These are phyloP conservation scores for Hypoxylon trugodes DNA, from an alignment of 495 filamentous ascomycete genomes.

Conservation along the genomic window DNA sequence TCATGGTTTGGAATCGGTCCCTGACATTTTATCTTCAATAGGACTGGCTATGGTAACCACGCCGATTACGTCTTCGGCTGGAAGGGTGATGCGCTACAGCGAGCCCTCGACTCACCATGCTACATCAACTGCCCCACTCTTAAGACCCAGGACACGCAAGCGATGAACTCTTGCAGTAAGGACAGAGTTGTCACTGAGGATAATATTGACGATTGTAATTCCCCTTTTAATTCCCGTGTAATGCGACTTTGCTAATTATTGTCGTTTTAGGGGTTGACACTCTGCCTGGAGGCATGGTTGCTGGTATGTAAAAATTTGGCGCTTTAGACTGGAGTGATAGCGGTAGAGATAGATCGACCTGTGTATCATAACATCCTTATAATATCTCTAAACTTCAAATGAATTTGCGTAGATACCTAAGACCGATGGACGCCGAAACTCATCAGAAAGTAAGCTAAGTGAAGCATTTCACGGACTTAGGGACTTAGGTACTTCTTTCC, in stretches of 20 bases:
- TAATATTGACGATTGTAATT: constrained; percentile 42
- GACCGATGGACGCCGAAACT: too few species aligned
- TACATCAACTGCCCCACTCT: constrained; percentile 46
- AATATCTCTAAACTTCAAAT: too few species aligned
- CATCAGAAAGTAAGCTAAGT: too few species aligned
- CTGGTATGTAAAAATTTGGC: constrained; percentile 7
- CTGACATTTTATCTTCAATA: constrained; percentile 5
- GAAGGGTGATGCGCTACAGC: constrained; percentile 43
- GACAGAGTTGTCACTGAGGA: constrained; percentile 34
- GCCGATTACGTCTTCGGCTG: constrained; percentile 48
- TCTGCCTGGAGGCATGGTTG: constrained; percentile 20
- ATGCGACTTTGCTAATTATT: not conserved
- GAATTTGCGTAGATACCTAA: too few species aligned
- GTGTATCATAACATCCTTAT: too few species aligned
- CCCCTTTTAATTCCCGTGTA: not conserved
- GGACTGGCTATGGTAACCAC: constrained; percentile 42
- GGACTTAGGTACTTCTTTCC: too few species aligned
- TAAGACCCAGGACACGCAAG: constrained; percentile 44
- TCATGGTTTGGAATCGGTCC: constrained; percentile 16
- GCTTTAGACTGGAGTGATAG: not conserved
- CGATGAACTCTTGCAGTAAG: constrained; percentile 48
- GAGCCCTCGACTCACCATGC: constrained; percentile 43
- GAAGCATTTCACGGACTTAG: too few species aligned
- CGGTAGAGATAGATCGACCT: too few species aligned
- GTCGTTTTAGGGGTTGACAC: constrained; percentile 18